These are phyloP conservation scores for Microbotryum silenes-acaulis DNA, from an alignment of 1,284 basidiomycete species.

Conservation along the genomic window DNA sequence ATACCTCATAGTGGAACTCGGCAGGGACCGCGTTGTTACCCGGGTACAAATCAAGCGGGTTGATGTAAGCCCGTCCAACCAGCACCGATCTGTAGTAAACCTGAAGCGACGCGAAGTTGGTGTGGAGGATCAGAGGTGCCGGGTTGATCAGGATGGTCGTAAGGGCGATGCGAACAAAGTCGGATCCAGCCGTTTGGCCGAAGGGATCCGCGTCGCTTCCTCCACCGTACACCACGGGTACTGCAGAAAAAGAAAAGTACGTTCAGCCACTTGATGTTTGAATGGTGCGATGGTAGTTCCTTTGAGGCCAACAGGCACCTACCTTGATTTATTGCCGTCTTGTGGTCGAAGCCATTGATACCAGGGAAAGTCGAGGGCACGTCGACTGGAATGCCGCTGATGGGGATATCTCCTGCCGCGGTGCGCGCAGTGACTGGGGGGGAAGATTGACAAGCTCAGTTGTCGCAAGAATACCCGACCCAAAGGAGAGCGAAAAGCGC, in stretches of 20 bases:
- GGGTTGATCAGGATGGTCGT: conserved; percentile 55
- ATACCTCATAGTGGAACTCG: conserved; percentile 57
- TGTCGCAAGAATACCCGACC: too few species aligned
- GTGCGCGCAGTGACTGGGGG: conserved; percentile 53
- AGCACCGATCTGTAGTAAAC: conserved; percentile 53
- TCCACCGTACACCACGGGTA: conserved; percentile 15
- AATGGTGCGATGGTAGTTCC: too few species aligned
- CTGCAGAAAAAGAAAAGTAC: conserved; percentile 34
- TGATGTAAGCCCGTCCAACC: conserved; percentile 44
- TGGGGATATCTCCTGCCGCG: conserved; percentile 59
- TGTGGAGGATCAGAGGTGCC: conserved; percentile 59
- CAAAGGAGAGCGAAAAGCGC: too few species aligned
- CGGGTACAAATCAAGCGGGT: conserved; percentile 48
- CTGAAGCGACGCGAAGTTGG: conserved; percentile 53
- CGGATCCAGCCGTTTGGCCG: conserved; percentile 6
- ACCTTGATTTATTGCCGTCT: conserved; percentile 28
- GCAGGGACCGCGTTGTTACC: conserved; percentile 52
- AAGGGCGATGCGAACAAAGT: conserved; percentile 37
- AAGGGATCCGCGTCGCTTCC: conserved; percentile 13
- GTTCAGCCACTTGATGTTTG: conserved; percentile 24
- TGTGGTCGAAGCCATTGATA: conserved; percentile 32
- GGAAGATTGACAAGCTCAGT: neutral
- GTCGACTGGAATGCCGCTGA: conserved; percentile 55
- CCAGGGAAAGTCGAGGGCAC: conserved; percentile 4
- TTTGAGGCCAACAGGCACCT: conserved; percentile 13